Evolutionary conservation across 106 monocot species (phyloP), one percentile per base, ranked within the genome.

Genomic region (Phalaenopsis equestris): DNA sequence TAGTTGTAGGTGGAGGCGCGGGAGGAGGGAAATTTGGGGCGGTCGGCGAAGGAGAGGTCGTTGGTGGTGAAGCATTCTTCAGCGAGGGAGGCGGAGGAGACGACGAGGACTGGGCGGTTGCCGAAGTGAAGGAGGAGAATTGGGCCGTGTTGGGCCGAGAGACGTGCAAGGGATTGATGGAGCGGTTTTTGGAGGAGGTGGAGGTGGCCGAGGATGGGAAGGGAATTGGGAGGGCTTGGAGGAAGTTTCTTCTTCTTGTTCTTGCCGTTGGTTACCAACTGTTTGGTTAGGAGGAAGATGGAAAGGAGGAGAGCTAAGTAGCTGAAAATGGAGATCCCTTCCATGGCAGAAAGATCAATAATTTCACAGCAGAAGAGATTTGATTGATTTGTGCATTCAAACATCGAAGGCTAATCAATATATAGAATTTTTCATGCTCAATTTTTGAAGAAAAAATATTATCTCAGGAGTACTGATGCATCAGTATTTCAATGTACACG

Each of bases 31-130:
- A 89, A 36, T 2, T 18, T 52, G 8, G 87, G 87, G 2, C 89
- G 89, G 80, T 89, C 86, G 77, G 89, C 89, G 83, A 92, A 92
- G 61, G 38, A 15, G 82, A 79, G 6, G 79, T 90, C 93, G 46
- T 90, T 78, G 7, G 68, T 67, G 55, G 81, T 80, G 79, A 90
- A 83, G 88, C 88, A 93, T 19, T 86, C 84, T 7, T 83, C 30
- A 30, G 30, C 30, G 30, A 30, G 30, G 30, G 85, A 10, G 18
- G 77, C 36, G 19, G 88, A 87, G 52, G 90, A 78, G 52, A 90
- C 80, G 70, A 82, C 80, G 78, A 93, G 86, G 75, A 83, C 88
- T 10, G 56, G 68, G 42, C 88, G 90, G 56, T 0, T 30, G 56
- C 56, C 8, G 56, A 5, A 17, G 56, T 11, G 56, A 45, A 6